Base-by-base conservation (phyloP, 2,329 filamentous ascomycete species). In the Verticillium zaregamsianum region DNA sequence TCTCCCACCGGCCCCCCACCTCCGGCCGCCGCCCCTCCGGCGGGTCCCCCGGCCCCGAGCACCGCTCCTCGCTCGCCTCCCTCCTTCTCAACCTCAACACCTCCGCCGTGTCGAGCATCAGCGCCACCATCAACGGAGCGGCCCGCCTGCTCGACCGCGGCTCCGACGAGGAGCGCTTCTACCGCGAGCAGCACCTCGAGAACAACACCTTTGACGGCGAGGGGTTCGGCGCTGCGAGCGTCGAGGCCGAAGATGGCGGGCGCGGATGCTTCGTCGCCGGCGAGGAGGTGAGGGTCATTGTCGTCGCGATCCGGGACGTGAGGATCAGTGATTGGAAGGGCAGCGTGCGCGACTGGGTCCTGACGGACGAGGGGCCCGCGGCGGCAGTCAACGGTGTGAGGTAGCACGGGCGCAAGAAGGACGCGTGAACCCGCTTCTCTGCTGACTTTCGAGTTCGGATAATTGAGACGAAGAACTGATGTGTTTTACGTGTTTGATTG, bases 271-370 rank as follows among this genome's bases (percentile, higher is more conserved):
- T 93, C 74, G 85, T 96, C 52, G 90, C 89, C 40, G 91, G 90
- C 3, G 90, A 92, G 70, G 90, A 95, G 72, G 93, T 96, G 2
- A 84, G 90, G 57, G 93, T 97, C 7, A 92, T 98, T 37, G 85
- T 94, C 6, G 95, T 98, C 8, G 86, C 84, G 68, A 92, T 98
- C 68, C 85, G 84, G 69, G 91, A 93, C 72, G 93, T 95, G 57
- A 85, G 93, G 70, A 96, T 96, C 69, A 93, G 91, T 66, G 95
- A 97, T 74, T 97, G 91, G 90, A 97, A 97, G 79, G 94, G 95
- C n/a, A 86, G 88, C 15, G 92, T 98, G 5, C 86, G 90, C 69
- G 94, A 98, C 72, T 98, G 80, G 78, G 82, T 82, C 1, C 70
- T 86, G 63, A 74, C 75, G 3, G 72, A 77, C n/a, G 72, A 72